Evolutionary conservation across 202 grass and related monocot species (phyloP).

Genomic region (Schoenoplectus triqueter): DNA sequence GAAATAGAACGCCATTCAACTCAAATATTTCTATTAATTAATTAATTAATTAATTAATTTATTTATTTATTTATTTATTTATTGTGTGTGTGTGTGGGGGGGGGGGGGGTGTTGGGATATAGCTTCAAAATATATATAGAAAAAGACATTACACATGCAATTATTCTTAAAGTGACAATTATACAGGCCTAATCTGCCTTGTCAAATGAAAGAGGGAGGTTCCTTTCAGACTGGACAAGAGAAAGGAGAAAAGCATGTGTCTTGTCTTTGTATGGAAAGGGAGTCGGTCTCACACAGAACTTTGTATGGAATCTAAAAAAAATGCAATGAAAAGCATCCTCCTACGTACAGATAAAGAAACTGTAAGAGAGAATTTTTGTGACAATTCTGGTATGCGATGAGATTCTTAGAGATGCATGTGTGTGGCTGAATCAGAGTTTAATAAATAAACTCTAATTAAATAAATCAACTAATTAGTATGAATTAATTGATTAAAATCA

Average conservation of each 20-base stretch:
- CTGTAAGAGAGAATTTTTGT: not conserved
- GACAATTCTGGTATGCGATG: not conserved
- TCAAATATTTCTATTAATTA: not conserved
- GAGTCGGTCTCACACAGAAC: not conserved
- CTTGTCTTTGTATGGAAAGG: conserved; percentile 32
- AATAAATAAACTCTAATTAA: too few relatives aligned
- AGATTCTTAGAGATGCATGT: not conserved
- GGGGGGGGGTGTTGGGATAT: not conserved
- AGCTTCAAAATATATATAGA: not conserved
- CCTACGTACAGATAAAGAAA: conserved; percentile 1
- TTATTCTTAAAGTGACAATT: conserved; percentile 4
- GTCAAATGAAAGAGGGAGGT: conserved; percentile 30
- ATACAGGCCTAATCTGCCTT: conserved; percentile 10
- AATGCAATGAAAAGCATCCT: conserved; percentile 23
- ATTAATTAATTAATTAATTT: too few relatives aligned
- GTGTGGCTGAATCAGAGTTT: too few relatives aligned
- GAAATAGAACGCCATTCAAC: not conserved
- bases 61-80: not conserved
- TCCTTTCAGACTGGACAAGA: conserved; percentile 10
- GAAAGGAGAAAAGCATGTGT: conserved; percentile 24
- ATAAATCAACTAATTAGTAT: too few relatives aligned
- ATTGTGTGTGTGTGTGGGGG: too few relatives aligned
- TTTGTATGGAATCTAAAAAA: conserved; percentile 35
- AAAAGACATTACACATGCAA: not conserved
- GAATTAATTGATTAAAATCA: not conserved